phyloP scores from a whole-genome alignment of 1,284 basidiomycete genomes.

The Kalmanozyma brasiliensis region DNA sequence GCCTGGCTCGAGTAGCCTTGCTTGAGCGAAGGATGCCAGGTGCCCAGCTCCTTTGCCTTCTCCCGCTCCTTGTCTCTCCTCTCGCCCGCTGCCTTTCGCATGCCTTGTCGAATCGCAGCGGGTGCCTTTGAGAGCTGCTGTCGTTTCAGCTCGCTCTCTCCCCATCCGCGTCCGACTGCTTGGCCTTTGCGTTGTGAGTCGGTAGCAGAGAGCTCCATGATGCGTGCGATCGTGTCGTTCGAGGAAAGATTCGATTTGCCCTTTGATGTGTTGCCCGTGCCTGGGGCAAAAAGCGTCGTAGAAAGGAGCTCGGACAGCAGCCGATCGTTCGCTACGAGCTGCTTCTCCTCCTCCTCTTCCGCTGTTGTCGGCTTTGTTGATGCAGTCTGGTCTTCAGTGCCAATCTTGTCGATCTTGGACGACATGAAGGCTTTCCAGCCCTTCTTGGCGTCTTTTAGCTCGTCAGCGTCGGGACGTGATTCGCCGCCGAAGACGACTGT shows the following conservation, averaged over 20 bases:
- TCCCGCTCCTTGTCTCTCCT: constrained; percentile 60
- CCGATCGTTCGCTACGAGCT: constrained; percentile 60
- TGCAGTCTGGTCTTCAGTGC: constrained; percentile 17
- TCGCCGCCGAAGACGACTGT: constrained; percentile 45
- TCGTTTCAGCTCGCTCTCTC: constrained; percentile 53
- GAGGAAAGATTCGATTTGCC: constrained; percentile 56
- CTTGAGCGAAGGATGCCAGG: constrained; percentile 59
- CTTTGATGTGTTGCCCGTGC: constrained; percentile 36
- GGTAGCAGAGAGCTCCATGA: constrained; percentile 56
- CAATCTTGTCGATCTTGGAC: constrained; percentile 51
- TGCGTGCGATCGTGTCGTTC: constrained; percentile 59
- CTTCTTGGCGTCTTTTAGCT: constrained; percentile 33
- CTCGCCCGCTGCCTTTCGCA: constrained; percentile 58
- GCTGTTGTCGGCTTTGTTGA: constrained; percentile 20
- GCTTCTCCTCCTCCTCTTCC: constrained; percentile 56
- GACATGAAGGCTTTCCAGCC: constrained; percentile 56
- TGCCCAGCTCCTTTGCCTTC: constrained; percentile 62
- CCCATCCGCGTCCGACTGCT: constrained; percentile 57
- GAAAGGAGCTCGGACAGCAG: constrained; percentile 61
- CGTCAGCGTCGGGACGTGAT: constrained; percentile 20
- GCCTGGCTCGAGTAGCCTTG: constrained; percentile 45
- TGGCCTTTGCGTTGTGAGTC: constrained; percentile 44
- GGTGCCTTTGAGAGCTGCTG: constrained; percentile 60
- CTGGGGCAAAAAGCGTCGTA: constrained; percentile 65
- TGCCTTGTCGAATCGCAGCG: constrained; percentile 52